Evolutionary conservation across 2,329 filamentous ascomycete genomes (phyloP), one percentile per base, ranked within the genome.

Genomic region (Alternaria dauci): DNA sequence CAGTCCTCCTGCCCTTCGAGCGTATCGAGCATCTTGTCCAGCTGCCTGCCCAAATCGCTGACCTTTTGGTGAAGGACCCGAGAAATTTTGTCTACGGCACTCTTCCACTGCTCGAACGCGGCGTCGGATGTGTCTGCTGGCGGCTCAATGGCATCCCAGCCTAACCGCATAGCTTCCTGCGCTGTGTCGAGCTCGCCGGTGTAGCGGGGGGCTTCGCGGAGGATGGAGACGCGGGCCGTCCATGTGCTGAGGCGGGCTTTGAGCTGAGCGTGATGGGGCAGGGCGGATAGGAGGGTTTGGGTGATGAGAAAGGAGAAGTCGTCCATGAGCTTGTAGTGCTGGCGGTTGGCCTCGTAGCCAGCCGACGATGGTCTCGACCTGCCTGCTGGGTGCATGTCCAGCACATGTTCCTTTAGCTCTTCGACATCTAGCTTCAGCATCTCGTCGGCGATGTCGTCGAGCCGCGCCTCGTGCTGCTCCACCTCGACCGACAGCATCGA

Each of bases 291-390:
- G 18, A 97, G 91, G 34, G 94, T 96, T 28, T 94, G 92, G 1
- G 95, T 97, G 58, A 98, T 87, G 47, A 98, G 86, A 25, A 94
- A 92, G 8, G 93, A 94, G 71, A 97, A 88, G 77, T 98, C 95
- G 70, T 95, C 93, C 83, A 98, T 87, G 62, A 86, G 89, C 63
- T 86, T 87, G 77, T 91, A 91, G 42, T 82, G 81, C 30, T 70
- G 71, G 47, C 74, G 71, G 23, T 32, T 63, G 5, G 69, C 69
- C 34, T 66, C 72, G 60, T 76, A 73, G 62, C 76, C 73, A 28
- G 74, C 79, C 50, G 82, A 84, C 16, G 79, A 75, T 42, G 80
- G 87, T 81, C 76, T 75, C 46, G 78, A 79, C 46, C 74, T 77
- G 57, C 71, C 81, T 71, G 64, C 83, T 77, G 74, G 75, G 91